Conservation (phyloP, 208 protist species). For the Blastocrithidia nonstop region DNA sequence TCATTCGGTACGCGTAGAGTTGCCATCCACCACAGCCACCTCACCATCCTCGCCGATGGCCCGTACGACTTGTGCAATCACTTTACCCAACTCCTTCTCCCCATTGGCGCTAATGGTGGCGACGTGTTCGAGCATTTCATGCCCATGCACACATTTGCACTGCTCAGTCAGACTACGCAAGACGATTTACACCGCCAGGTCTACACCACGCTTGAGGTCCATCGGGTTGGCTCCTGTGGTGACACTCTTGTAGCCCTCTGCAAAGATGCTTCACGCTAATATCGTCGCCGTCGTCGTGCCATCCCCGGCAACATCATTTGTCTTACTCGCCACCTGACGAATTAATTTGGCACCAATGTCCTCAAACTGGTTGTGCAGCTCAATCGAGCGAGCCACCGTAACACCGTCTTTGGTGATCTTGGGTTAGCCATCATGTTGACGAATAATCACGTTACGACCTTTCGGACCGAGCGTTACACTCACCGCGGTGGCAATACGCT, state of each 20-base stretch:
- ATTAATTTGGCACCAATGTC: conserved; percentile 98
- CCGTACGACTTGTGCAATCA: conserved; percentile 97
- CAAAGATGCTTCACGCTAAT: conserved; percentile 96
- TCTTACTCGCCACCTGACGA: conserved; percentile 92
- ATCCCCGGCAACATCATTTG: conserved; percentile 97
- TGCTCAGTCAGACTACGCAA: conserved; percentile 83
- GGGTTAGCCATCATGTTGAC: conserved; percentile 93
- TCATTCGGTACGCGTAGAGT: conserved; percentile 74
- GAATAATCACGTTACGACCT: conserved; percentile 97
- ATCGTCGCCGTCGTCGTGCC: conserved; percentile 99
- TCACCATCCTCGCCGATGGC: conserved; percentile 97
- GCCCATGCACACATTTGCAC: conserved; percentile 92
- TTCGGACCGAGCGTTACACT: conserved; percentile 97
- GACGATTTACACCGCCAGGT: conserved; percentile 86
- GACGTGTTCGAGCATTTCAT: conserved; percentile 86
- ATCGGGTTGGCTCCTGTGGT: conserved; percentile 98
- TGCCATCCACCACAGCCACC: conserved; percentile 98
- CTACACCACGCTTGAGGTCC: conserved; percentile 98
- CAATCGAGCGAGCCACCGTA: conserved; percentile 99
- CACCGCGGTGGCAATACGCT: conserved; percentile 95
- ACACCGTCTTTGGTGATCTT: conserved; percentile 99
- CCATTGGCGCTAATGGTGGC: conserved; percentile 99
- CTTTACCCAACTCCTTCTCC: conserved; percentile 91
- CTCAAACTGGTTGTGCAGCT: conserved; percentile 95
- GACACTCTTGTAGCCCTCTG: conserved; percentile 97